These are phyloP conservation scores for Quercus wislizeni DNA, from an alignment of 306 rosid species.

Conservation along the genomic window DNA sequence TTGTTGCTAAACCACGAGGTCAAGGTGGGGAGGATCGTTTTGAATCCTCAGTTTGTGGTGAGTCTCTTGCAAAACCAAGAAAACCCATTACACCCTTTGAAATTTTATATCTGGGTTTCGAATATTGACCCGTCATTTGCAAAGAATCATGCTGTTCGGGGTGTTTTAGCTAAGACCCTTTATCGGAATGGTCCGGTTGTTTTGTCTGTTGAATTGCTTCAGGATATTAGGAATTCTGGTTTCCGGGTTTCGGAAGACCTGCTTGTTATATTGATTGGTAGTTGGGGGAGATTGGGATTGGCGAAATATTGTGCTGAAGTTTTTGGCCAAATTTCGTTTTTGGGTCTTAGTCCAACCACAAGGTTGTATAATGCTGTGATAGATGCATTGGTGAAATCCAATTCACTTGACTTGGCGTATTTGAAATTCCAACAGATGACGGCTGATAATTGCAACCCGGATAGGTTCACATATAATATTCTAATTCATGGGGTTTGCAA, in stretches of 20 bases:
- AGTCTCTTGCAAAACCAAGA: slow-evolving; percentile 61
- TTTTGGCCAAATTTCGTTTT: slow-evolving; percentile 62
- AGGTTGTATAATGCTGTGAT: slow-evolving; percentile 84
- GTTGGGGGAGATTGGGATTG: slow-evolving; percentile 92
- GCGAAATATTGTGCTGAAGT: slow-evolving; percentile 65
- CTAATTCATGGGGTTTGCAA: slow-evolving; percentile 83
- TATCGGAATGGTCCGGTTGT: slow-evolving; percentile 59
- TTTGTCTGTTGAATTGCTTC: slow-evolving; percentile 59
- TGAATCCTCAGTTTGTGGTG: slow-evolving; percentile 47
- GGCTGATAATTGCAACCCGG: slow-evolving; percentile 58
- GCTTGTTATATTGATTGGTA: slow-evolving; percentile 58
- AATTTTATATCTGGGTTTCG: slow-evolving; percentile 73
- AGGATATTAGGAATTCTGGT: slow-evolving; percentile 50
- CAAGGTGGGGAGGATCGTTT: slow-evolving; percentile 29
- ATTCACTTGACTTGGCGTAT: slow-evolving; percentile 81
- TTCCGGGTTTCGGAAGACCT: slow-evolving; percentile 50
- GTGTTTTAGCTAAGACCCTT: slow-evolving; percentile 39
- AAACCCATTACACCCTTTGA: slow-evolving; percentile 50
- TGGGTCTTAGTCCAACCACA: slow-evolving; percentile 61
- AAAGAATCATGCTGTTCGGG: slow-evolving; percentile 39
- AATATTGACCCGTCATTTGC: slow-evolving; percentile 38
- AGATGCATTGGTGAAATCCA: slow-evolving; percentile 75
- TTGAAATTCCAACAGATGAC: slow-evolving; percentile 80
- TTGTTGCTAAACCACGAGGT: slow-evolving; percentile 55
- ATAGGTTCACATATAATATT: slow-evolving; percentile 76